A percentile compares a stretch with the other conserved stretches of the same genome.
Evolutionary conservation across 2,329 filamentous ascomycete species (phyloP).

Genomic region (Tolypocladium album): DNA sequence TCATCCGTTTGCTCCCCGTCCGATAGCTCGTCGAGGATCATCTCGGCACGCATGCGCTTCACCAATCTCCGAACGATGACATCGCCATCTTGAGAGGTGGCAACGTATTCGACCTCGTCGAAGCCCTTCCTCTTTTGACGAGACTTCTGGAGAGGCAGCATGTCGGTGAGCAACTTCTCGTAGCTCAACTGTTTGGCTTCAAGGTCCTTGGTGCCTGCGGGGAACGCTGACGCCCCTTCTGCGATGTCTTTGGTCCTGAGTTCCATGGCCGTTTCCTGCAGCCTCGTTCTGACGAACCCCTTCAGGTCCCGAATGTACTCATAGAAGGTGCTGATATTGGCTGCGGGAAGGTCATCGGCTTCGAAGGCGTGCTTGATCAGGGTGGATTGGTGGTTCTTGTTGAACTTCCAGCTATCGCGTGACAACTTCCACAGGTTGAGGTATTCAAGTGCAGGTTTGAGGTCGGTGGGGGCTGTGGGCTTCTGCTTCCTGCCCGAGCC

Average conservation of each 20-base stretch:
- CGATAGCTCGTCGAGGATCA: slow-evolving; percentile 43
- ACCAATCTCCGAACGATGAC: slow-evolving; percentile 44
- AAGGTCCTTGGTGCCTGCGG: slow-evolving; percentile 35
- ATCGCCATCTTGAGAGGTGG: slow-evolving; percentile 35
- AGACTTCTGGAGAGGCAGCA: slow-evolving; percentile 25
- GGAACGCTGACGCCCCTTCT: slow-evolving; percentile 34
- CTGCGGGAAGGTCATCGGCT: slow-evolving; percentile 56
- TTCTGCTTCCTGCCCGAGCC: slow-evolving; percentile 27
- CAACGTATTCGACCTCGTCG: slow-evolving; percentile 40
- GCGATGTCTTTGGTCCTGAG: slow-evolving; percentile 47
- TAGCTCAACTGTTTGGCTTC: slow-evolving; percentile 42
- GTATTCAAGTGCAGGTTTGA: slow-evolving; percentile 63
- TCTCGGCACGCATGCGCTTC: slow-evolving; percentile 53
- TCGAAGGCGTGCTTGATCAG: slow-evolving; percentile 77
- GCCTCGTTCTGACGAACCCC: slow-evolving; percentile 58
- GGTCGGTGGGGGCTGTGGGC: slow-evolving; percentile 27
- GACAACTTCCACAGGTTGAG: slow-evolving; percentile 64
- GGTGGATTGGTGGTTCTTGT: slow-evolving; percentile 82
- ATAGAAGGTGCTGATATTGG: slow-evolving; percentile 59
- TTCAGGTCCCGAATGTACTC: slow-evolving; percentile 72
- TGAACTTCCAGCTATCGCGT: slow-evolving; percentile 80
- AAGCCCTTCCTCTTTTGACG: slow-evolving; percentile 37
- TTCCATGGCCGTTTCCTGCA: slow-evolving; percentile 56
- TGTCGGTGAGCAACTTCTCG: slow-evolving; percentile 41
- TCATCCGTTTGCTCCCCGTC: slow-evolving; percentile 31